These are phyloP conservation scores for Dalechampia spathulata DNA, from an alignment of 441 rosid species.

Conservation along the genomic window DNA sequence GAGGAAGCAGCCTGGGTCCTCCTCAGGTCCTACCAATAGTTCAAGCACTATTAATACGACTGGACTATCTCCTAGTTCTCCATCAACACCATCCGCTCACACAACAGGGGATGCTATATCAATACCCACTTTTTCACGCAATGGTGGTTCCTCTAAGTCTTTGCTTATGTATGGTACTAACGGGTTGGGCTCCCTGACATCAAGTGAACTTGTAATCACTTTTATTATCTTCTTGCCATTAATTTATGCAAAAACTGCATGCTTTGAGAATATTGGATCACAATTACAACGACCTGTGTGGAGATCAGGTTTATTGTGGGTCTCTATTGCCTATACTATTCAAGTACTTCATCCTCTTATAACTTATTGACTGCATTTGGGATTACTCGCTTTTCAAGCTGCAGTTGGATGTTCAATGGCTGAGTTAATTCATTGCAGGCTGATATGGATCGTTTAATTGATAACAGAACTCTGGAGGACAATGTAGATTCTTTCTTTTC, in stretches of 20 bases:
- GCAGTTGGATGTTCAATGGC: constrained; percentile 12
- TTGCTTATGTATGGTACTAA: constrained; percentile 47
- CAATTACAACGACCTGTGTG: not conserved
- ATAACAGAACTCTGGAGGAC: constrained; percentile 52
- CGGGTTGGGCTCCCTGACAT: constrained; percentile 41
- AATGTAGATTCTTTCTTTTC: constrained; percentile 54
- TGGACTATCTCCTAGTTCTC: constrained; percentile 79
- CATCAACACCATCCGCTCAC: constrained; percentile 82
- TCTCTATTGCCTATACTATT: not conserved
- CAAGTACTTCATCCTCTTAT: not conserved
- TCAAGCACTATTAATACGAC: constrained; percentile 73
- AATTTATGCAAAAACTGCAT: no score
- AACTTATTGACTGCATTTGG: not conserved
- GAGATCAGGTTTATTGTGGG: not conserved
- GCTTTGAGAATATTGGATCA: no score
- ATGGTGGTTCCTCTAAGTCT: constrained; percentile 43
- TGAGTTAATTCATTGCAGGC: constrained; percentile 36
- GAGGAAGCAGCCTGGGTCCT: constrained; percentile 73
- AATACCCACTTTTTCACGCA: constrained; percentile 57
- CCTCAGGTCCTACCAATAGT: constrained; percentile 80
- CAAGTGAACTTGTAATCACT: constrained; percentile 45
- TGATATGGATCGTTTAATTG: constrained; percentile 48
- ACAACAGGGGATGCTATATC: constrained; percentile 86
- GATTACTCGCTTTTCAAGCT: not conserved
- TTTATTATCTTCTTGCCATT: not conserved